Conservation (phyloP, 1,284 basidiomycete species). For the Austropuccinia psidii region DNA sequence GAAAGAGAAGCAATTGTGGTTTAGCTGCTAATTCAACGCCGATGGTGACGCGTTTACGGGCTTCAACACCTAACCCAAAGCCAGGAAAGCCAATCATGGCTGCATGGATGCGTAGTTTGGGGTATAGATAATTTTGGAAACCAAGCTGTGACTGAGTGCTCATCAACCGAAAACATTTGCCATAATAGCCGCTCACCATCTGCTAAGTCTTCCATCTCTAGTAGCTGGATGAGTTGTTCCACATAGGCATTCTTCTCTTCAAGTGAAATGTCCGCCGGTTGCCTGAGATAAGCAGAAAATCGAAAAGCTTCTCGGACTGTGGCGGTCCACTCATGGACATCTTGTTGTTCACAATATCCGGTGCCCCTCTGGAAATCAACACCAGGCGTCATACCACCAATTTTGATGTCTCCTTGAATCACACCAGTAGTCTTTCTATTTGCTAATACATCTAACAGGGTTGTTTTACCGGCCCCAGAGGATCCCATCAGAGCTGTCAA, state of each 20-base stretch:
- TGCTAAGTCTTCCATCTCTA: constrained; percentile 53
- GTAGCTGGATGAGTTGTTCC: constrained; percentile 54
- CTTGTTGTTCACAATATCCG: constrained; percentile 47
- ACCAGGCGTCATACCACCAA: constrained; percentile 53
- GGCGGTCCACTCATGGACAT: constrained; percentile 67
- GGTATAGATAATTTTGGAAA: too few relatives aligned
- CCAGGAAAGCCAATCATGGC: constrained; percentile 47
- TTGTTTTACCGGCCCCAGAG: constrained; percentile 50
- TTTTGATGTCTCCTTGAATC: constrained; percentile 49
- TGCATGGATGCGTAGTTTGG: too few relatives aligned
- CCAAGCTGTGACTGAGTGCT: neutral
- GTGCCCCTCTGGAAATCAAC: constrained; percentile 54
- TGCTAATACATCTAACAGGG: constrained; percentile 54
- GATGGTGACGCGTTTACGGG: constrained; percentile 57
- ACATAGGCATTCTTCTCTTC: constrained; percentile 54
- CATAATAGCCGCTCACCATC: constrained; percentile 52
- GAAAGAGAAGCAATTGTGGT: constrained; percentile 49
- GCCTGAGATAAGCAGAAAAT: constrained; percentile 57
- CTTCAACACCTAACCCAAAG: constrained; percentile 54
- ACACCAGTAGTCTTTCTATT: constrained; percentile 48
- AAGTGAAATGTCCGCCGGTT: constrained; percentile 52
- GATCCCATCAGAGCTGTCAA: constrained; percentile 51
- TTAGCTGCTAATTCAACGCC: constrained; percentile 57
- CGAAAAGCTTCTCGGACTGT: constrained; percentile 57
- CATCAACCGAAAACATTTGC: too few relatives aligned